Percentiles rank a stretch among this genome's conserved stretches.
Evolutionary conservation across 2,329 filamentous ascomycete species (phyloP).

Genomic region (Orbilia quercus): DNA sequence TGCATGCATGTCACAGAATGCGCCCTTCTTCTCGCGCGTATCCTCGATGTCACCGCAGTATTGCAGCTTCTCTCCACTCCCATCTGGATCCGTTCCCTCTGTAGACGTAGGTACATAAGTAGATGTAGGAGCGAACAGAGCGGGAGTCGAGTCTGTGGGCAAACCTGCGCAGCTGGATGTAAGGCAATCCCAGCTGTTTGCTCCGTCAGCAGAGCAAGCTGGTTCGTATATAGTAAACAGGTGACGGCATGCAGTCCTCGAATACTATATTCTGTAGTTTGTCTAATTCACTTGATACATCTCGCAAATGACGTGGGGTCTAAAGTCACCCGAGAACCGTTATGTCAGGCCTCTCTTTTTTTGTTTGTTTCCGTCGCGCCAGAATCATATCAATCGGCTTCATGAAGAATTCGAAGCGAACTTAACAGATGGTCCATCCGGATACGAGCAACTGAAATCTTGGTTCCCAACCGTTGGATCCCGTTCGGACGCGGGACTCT

Average conservation of each 20-base stretch:
- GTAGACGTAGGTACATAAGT: not conserved
- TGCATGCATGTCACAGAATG: conserved; percentile 51
- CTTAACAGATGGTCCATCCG: conserved; percentile 12
- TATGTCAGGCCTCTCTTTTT: not conserved
- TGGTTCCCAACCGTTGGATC: conserved; percentile 48
- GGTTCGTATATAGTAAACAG: not conserved
- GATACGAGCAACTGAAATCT: conserved; percentile 28
- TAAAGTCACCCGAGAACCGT: conserved; percentile 26
- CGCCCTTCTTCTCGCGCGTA: conserved; percentile 35
- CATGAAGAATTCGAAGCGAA: conserved; percentile 16
- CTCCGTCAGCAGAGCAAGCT: conserved; percentile 18
- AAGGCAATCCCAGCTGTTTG: conserved; percentile 53
- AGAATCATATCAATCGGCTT: not conserved
- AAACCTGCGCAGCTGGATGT: conserved; percentile 39
- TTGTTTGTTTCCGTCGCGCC: not conserved
- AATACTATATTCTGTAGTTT: conserved; percentile 26
- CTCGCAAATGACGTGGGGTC: conserved; percentile 29
- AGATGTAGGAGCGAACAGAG: conserved; percentile 40
- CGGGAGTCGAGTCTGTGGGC: conserved; percentile 44
- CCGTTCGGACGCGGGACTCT: conserved; percentile 19
- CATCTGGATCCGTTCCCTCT: not conserved
- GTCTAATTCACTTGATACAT: conserved; percentile 32
- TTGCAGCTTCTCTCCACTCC: no score
- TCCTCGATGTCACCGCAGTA: not conserved
- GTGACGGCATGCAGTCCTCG: conserved; percentile 23